Base-by-base conservation (phyloP, 2,329 filamentous ascomycete species). In the Ophiocordyceps australis region DNA sequence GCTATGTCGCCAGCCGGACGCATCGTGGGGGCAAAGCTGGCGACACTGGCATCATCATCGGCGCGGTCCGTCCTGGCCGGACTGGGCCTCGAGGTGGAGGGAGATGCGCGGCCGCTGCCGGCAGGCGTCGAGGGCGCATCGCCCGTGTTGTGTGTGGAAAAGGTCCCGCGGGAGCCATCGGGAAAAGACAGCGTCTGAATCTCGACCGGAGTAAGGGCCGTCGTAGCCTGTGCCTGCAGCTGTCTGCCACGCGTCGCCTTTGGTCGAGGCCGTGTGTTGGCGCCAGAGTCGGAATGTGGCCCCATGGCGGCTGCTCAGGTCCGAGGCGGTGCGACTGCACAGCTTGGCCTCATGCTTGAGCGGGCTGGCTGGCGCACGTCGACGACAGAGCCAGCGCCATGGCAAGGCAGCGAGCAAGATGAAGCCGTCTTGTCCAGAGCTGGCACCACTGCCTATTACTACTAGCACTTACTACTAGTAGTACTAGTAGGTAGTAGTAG, bases 151-250 rank as follows among this genome's bases (percentile, higher is more conserved):
- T 45, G 45, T 14, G 46, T 55, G 25, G 61, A 50, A 39, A 76
- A 75, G 2, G 66, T 74, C 20, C 76, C 73, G 31, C 69, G 61
- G 13, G 68, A 67, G 31, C 68, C 71, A 44, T 81, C 78, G 9
- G 70, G 71, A 34, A 78, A 75, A 2, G 73, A 72, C 25, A 85
- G 61, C 0, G 77, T 80, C 38, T 81, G 76, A 28, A 85, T 74
- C 36, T 86, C 83, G 33, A 83, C 64, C 11, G 81, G 65, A 1
- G 82, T 86, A 10, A 95, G 43, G 8, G 83, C 83, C 1, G 83
- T 94, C 4, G 85, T 94, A 24, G 86, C 71, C 31, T 70, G 72
- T 2, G 76, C 72, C 34, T 56, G 59, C 28, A 58, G 41, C 46
- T 32, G 52, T 24, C 21, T 46, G 37, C 22, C 43, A 33, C 27